Percentiles rank a stretch among this genome's conserved stretches.
These are phyloP conservation scores for Stellera chamaejasme DNA, from an alignment of 345 rosid genomes.

Conservation along the genomic window DNA sequence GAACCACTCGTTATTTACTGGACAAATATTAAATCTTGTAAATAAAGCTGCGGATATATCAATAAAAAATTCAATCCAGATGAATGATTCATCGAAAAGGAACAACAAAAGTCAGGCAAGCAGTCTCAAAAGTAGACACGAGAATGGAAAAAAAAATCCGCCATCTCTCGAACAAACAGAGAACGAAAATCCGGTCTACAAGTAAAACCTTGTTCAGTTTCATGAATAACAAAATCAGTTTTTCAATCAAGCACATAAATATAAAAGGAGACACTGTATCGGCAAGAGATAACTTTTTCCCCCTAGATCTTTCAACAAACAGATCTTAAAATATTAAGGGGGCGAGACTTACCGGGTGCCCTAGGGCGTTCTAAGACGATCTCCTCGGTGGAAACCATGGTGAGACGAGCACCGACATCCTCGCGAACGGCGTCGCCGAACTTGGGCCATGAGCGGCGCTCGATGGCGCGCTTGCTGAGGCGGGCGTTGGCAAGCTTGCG, in stretches of 20 bases:
- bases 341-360: constrained; percentile 36
- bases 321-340: not conserved
- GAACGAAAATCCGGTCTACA: not conserved
- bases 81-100: too few species aligned
- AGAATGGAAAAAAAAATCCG: not conserved
- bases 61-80: too few species aligned
- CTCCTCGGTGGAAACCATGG: constrained; percentile 76
- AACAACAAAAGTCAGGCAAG: too few species aligned
- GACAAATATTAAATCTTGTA: too few species aligned
- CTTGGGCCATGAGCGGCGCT: constrained; percentile 58
- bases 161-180: not conserved
- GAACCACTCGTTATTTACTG: too few species aligned
- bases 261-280: too few species aligned
- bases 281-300: not conserved
- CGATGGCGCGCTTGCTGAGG: constrained; percentile 48
- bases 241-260: not conserved
- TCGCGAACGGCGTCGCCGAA: constrained; percentile 72
- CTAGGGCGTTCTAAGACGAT: constrained; percentile 55
- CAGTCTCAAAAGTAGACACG: too few species aligned
- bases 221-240: too few species aligned
- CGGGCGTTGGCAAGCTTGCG: constrained; percentile 53
- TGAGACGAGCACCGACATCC: constrained; percentile 53
- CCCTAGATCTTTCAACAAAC: not conserved
- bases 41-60: too few species aligned
- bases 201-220: too few species aligned